phyloP scores from a whole-genome alignment of 495 filamentous ascomycete species.

The Aspergillus affinis region DNA sequence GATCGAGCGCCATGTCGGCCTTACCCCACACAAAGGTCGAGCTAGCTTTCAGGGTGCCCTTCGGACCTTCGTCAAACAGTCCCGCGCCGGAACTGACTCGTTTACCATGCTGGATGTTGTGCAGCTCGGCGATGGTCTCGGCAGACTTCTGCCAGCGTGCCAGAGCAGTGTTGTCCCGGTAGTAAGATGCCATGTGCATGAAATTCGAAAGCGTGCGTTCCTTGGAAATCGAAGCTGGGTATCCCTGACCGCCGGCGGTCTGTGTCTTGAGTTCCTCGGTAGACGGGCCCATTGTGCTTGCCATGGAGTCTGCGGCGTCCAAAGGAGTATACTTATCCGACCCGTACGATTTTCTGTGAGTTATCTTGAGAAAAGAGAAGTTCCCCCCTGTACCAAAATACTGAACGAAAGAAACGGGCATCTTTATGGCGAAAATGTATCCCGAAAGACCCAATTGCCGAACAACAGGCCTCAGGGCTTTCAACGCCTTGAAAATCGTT shows the following conservation, averaged over 20 bases:
- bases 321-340: slow-evolving; percentile 21
- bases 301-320: slow-evolving; percentile 44
- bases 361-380: slow-evolving; percentile 36
- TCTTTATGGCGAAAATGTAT: slow-evolving; percentile 52
- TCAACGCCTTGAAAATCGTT: slow-evolving; percentile 40
- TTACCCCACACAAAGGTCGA: slow-evolving; percentile 55
- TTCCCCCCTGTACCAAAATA: slow-evolving; percentile 44
- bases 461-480: slow-evolving; percentile 39
- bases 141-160: slow-evolving; percentile 48
- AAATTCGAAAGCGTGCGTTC: slow-evolving; percentile 32
- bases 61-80: slow-evolving; percentile 46
- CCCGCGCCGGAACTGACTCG: slow-evolving; percentile 38
- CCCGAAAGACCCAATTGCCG: slow-evolving; percentile 43
- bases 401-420: slow-evolving; percentile 39
- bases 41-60: slow-evolving; percentile 44
- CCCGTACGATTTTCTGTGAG: slow-evolving; percentile 36
- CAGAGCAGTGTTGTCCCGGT: slow-evolving; percentile 44
- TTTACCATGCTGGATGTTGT: slow-evolving; percentile 32
- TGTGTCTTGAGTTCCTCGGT: slow-evolving; percentile 30
- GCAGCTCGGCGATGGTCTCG: slow-evolving; percentile 46
- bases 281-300: slow-evolving; percentile 43
- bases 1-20: slow-evolving; percentile 41
- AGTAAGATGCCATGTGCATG: slow-evolving; percentile 47
- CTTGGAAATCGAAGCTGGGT: slow-evolving; percentile 29
- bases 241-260: slow-evolving; percentile 33